Base-by-base conservation (phyloP, 805 yeast genomes). In the Schwanniomyces pseudopolymorphus region DNA sequence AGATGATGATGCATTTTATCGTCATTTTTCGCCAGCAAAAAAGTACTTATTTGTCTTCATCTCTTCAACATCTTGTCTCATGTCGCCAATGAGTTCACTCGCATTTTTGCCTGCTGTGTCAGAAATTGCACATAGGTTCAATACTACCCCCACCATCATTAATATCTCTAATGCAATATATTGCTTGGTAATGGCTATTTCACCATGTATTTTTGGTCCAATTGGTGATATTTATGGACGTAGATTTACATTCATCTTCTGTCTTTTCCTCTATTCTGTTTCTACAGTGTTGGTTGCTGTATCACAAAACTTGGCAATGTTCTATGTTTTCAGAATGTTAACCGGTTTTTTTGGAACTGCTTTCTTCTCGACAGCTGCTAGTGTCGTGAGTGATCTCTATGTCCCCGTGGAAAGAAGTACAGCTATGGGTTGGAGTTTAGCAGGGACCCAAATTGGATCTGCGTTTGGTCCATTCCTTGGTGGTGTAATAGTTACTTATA, bases 291-390 rank as follows among this genome's bases (percentile, higher is more conserved):
- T 72, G 3, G 74, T 74, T 5, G 83, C 79, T 0, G 67, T 74
- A 1, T 73, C 83, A 1, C 76, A 65, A 25, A 72, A 81, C 51
- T 55, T 81, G 35, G 76, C 80, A 3, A 79, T 78, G 81, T 80
- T 79, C 56, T 77, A 70, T 42, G 64, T 80, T 0, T 79, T 79
- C 49, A 61, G 85, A 54, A 68, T 75, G 4, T 42, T 72, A 6
- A 63, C 76, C 13, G 84, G 81, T 0, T 53, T 81, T 9, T 74
- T 75, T 54, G 84, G 84, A 4, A 78, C 84, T 1, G 70, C 81
- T 0, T 79, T 79, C 49, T 79, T 80, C 59, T 63, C 78, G 28
- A 67, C 79, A 20, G 84, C 83, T 2, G 82, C 81, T 3, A 67
- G 70, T 17, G 65, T 79, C 8, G 63, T 80, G 11, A 77, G 79